Evolutionary conservation across 805 yeast species (phyloP).

Genomic region (Jamesozyma hellenica): DNA sequence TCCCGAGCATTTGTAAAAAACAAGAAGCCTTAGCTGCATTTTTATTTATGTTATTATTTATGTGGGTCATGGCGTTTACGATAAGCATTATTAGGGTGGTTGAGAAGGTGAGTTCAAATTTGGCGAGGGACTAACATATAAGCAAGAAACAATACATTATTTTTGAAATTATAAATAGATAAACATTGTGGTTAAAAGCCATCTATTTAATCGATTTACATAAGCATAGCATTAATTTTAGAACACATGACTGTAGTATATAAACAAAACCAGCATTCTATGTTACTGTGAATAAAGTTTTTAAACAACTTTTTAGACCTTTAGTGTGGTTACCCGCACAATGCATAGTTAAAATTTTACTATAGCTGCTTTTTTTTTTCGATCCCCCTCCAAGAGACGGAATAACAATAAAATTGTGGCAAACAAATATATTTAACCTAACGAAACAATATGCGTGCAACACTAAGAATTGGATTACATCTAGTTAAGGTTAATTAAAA

Average conservation of each 20-base stretch:
- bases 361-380: not conserved
- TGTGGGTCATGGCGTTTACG: constrained; percentile 82
- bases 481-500: too few species aligned
- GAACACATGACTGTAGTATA: too few species aligned
- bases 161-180: too few species aligned
- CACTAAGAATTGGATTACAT: too few species aligned
- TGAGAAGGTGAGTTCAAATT: constrained; percentile 39
- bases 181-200: too few species aligned
- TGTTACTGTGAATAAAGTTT: too few species aligned
- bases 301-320: too few species aligned
- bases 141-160: too few species aligned
- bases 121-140: not conserved
- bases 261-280: too few species aligned
- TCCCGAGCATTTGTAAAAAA: constrained; percentile 54
- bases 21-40: constrained; percentile 75
- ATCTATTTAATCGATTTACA: too few species aligned
- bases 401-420: not conserved
- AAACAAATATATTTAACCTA: not conserved
- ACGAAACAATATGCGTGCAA: too few species aligned
- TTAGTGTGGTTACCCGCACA: not conserved
- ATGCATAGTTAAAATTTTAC: not conserved
- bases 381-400: not conserved
- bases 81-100: constrained; percentile 78
- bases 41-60: constrained; percentile 58
- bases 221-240: too few species aligned